A percentile compares a stretch with the other conserved stretches of the same genome.
phyloP scores from a whole-genome alignment of 139 green algal genomes.

The Nannochloris sp. region DNA sequence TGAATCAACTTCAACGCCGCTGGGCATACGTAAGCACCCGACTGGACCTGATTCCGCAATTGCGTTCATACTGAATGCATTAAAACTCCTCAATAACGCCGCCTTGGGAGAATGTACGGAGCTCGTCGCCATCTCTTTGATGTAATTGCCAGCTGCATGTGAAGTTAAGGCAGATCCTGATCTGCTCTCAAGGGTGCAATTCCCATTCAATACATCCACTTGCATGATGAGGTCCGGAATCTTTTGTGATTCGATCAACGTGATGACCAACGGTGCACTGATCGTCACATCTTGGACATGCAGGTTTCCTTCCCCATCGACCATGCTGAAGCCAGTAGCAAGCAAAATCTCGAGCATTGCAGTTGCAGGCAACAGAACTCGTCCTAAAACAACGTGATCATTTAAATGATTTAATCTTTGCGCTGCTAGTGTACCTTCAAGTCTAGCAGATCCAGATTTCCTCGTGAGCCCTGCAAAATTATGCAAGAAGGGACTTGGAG shows the following conservation, averaged over 20 bases:
- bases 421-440: neutral
- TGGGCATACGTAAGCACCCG: conserved; percentile 3
- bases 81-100: neutral
- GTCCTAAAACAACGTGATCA: conserved; percentile 56
- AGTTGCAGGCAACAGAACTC: conserved; percentile 51
- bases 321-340: conserved; percentile 19
- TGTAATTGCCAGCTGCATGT: neutral
- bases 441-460: neutral
- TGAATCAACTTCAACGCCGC: conserved; percentile 4
- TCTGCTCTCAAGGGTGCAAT: neutral
- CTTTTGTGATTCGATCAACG: no score
- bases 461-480: neutral
- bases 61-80: neutral
- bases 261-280: conserved; percentile 12
- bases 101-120: no score
- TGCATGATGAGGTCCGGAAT: no score
- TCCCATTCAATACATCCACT: neutral
- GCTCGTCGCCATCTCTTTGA: no score
- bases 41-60: neutral
- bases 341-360: conserved; percentile 57
- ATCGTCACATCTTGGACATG: conserved; percentile 20
- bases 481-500: conserved; percentile 15
- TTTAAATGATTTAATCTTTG: conserved; percentile 32
- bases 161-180: neutral
- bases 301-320: neutral